A percentile compares a stretch with the other conserved stretches of the same genome.
These are phyloP conservation scores for Russula sp. DNA, from an alignment of 768 basidiomycete species.

Conservation along the genomic window DNA sequence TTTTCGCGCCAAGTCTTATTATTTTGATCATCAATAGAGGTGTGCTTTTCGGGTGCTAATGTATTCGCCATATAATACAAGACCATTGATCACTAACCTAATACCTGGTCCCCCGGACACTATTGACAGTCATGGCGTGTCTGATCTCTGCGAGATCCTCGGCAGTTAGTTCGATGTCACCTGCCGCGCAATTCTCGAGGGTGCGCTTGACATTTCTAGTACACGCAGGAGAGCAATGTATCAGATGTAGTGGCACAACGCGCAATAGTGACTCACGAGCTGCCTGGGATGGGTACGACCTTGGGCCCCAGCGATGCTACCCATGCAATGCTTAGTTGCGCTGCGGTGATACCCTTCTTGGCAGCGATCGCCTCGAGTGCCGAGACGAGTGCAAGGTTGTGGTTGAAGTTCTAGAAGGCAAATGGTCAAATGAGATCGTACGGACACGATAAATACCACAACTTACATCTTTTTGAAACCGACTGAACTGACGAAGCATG, in stretches of 20 bases:
- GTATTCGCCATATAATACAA: slow-evolving; percentile 2
- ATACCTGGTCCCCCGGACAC: slow-evolving; percentile 14
- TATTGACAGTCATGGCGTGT: slow-evolving; percentile 26
- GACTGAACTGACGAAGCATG: slow-evolving; percentile 29
- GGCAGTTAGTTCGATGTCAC: slow-evolving; percentile 30
- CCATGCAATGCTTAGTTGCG: slow-evolving; percentile 36
- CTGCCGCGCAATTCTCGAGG: slow-evolving; percentile 37
- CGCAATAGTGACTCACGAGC: slow-evolving; percentile 28
- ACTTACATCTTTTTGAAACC: slow-evolving; percentile 33
- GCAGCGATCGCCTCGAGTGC: slow-evolving; percentile 33
- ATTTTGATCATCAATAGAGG: not conserved
- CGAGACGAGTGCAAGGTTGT: slow-evolving; percentile 39
- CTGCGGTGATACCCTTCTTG: slow-evolving; percentile 36
- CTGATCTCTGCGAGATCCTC: slow-evolving; percentile 36
- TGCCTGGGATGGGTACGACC: slow-evolving; percentile 43
- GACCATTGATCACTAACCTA: not conserved
- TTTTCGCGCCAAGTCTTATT: not conserved
- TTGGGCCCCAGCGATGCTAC: slow-evolving; percentile 31
- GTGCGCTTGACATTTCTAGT: slow-evolving; percentile 35
- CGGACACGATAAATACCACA: not conserved
- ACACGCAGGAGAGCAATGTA: not conserved
- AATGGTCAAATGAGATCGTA: not conserved
- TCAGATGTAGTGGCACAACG: not conserved
- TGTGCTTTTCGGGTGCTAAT: not conserved
- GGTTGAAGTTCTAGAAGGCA: slow-evolving; percentile 30